Evolutionary conservation across 768 basidiomycete genomes (phyloP).

Genomic region (Pisolithus sp.): DNA sequence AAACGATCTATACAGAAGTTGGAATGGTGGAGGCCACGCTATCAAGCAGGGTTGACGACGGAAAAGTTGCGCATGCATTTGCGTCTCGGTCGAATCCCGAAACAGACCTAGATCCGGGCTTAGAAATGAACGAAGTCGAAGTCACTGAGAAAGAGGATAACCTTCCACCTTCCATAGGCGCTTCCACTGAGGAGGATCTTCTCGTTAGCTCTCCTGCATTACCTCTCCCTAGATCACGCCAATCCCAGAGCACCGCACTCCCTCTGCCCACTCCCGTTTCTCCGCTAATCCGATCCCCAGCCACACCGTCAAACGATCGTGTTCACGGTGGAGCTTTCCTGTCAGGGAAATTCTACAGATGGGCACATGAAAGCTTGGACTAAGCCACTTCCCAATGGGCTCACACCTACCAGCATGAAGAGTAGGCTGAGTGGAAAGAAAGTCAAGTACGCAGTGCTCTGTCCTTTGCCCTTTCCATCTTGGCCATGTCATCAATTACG

Average conservation of each 20-base stretch:
- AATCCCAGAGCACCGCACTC: neutral
- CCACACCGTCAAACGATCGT: constrained; percentile 64
- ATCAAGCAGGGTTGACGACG: too few relatives aligned
- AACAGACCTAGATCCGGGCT: too few relatives aligned
- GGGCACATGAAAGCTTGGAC: constrained; percentile 1
- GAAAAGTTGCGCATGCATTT: neutral
- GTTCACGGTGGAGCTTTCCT: constrained; percentile 36
- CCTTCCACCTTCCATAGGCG: too few relatives aligned
- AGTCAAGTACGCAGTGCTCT: constrained; percentile 47
- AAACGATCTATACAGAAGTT: neutral
- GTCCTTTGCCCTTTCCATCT: neutral
- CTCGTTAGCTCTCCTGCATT: too few relatives aligned
- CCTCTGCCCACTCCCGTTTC: constrained; percentile 3
- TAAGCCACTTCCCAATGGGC: constrained; percentile 49
- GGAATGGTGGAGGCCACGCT: neutral
- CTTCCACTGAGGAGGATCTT: too few relatives aligned
- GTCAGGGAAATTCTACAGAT: constrained; percentile 13
- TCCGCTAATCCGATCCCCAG: constrained; percentile 32
- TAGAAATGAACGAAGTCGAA: too few relatives aligned
- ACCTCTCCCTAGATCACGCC: neutral
- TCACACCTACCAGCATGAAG: constrained; percentile 52
- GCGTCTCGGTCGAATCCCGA: too few relatives aligned
- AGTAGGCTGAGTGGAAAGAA: constrained; percentile 62
- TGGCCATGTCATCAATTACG: neutral
- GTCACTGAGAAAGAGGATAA: too few relatives aligned